Conservation (phyloP, 2,329 filamentous ascomycete genomes). For the Penicillium vulpinum region DNA sequence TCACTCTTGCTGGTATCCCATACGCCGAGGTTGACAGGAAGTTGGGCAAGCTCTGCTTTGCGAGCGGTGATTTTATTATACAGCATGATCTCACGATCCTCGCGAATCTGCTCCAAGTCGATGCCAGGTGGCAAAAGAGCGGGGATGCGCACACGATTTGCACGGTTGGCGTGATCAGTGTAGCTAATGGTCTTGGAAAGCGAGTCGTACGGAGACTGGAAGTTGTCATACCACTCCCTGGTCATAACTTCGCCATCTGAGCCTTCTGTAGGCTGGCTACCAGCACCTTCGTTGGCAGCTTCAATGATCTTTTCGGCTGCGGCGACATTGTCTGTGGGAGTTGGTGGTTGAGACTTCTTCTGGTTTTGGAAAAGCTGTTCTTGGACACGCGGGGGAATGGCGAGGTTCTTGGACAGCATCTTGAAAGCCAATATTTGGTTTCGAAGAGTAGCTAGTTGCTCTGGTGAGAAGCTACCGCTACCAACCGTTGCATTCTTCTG, state of each 20-base stretch:
- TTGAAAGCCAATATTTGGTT: constrained; percentile 93
- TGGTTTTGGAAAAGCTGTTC: constrained; percentile 72
- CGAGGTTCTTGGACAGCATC: constrained; percentile 80
- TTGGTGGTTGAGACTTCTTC: constrained; percentile 40
- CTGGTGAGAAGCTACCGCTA: constrained; percentile 67
- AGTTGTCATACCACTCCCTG: constrained; percentile 63
- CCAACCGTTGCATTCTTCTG: constrained; percentile 33
- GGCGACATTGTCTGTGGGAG: constrained; percentile 37
- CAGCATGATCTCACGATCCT: constrained; percentile 82
- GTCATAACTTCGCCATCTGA: constrained; percentile 26
- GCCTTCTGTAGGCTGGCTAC: constrained; percentile 33
- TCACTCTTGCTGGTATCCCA: constrained; percentile 77
- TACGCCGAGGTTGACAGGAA: constrained; percentile 81
- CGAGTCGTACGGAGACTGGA: constrained; percentile 69
- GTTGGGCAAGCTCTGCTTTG: constrained; percentile 76
- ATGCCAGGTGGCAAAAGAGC: constrained; percentile 86
- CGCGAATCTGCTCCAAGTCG: constrained; percentile 79
- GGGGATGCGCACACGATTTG: constrained; percentile 76
- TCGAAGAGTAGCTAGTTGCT: constrained; percentile 75
- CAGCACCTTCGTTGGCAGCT: constrained; percentile 38
- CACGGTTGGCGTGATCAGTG: constrained; percentile 51
- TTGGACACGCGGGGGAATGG: constrained; percentile 75
- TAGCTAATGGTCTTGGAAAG: constrained; percentile 45
- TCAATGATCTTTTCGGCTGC: constrained; percentile 40
- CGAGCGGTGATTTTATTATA: constrained; percentile 88